Base-by-base conservation (phyloP, 352 stramenopile species). In the Phytophthora sansomeana region DNA sequence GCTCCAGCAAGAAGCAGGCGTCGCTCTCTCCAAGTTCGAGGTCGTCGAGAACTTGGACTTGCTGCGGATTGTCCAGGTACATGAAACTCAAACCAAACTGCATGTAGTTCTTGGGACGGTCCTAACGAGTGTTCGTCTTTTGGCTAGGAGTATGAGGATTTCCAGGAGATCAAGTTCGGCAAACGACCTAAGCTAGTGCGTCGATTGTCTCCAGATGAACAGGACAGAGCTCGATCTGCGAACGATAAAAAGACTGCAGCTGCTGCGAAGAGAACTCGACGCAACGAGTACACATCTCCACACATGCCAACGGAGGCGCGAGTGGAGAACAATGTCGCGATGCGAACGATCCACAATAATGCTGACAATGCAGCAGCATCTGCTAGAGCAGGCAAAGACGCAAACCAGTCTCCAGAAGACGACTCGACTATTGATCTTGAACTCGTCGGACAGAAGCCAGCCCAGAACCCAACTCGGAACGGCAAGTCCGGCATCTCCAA, bases 31-130 rank as follows among this genome's bases (percentile, higher is more conserved):
- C 53, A 96, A 96, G 65, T 97, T 97, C 50, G 88, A 97, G 59
- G 84, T 96, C 17, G 92, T 96, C 16, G 93, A 98, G 65, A 98
- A 98, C 69, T 80, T 98, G 35, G 91, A 98, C 64, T 69, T 98
- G 32, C 55, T 93, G 38, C 78, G 86, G 3, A 95, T 95, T 35
- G 72, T 96, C 13, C 87, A 94, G 72, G 83, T 92, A 57, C 39
- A 57, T 63, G 10, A 50, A 13, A 41, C 5, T n/a, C 3, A 29
- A 24, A 24, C 21, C 21, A 24, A 24, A 24, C 10, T 2, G 3
- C 4, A n/a, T 19, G 17, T 16, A 21, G 11, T 42, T 14, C 13
- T 38, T 10, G 16, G 14, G n/a, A 38, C 16, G 39, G 56, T 35
- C 30, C 39, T 62, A n/a, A 51, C n/a, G 24, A 42, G 28, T 62